Evolutionary conservation across 305 asterid genomes (phyloP), one percentile per base, ranked within the genome.

Genomic region (Galium porrigens): DNA sequence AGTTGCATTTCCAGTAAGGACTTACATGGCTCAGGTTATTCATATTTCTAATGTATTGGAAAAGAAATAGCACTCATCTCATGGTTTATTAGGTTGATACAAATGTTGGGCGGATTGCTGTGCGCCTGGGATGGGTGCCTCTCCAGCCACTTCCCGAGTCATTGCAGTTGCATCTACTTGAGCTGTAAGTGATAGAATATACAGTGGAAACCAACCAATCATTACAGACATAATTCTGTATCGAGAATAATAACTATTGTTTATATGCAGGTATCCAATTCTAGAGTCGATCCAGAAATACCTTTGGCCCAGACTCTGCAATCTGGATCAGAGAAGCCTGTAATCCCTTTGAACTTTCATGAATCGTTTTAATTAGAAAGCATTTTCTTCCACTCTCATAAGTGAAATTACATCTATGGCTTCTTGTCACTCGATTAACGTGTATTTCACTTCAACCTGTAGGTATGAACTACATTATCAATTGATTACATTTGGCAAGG

Each of bases 111-210:
- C 84, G 99, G 55, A 92, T 92, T 69, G 95, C 94, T 51, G 96
- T 89, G 75, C 86, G 99, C 68, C 90, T 92, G 44, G 99, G 99
- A 63, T 92, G 99, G 99, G 99, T 92, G 71, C 99, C 99, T 73
- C 91, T 92, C 48, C 99, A 81, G 71, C 95, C 95, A 56, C 97
- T 92, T 49, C 99, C 99, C 2, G 98, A 92, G 81, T 77, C 87
- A 63, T 84, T 92, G 66, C 96, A 89, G 61, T 76, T 89, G 84
- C 98, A 92, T 85, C 97, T 89, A 58, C 95, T 82, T 71, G 90
- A 92, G 75, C 62, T 87, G 98, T 89, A 76, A 92, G 96, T 80
- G 61, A 33, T 44, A 12, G 51, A 17, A 41, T 41, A 41, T 41
- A 6, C 11, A 7, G 10, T 36, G 42, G 41, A 36, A 25, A 41